Conservation (phyloP, 257 asterid genomes). For the Capsicum pubescens region DNA sequence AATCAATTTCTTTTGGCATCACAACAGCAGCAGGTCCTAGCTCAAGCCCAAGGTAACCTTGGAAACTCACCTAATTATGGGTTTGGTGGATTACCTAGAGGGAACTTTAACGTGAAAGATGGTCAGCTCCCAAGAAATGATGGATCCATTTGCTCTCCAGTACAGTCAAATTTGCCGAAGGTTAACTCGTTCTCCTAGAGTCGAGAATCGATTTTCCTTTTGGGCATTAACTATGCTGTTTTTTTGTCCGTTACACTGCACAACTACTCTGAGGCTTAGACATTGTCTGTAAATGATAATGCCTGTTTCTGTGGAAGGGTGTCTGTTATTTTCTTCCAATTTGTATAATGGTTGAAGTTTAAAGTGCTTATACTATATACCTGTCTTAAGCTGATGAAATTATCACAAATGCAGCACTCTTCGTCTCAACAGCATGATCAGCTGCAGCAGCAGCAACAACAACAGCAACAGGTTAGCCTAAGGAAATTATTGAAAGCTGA, state of each 20-base stretch:
- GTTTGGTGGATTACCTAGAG: conserved; percentile 87
- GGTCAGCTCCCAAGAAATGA: conserved; percentile 94
- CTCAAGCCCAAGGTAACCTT: conserved; percentile 88
- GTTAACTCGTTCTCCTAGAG: conserved; percentile 41
- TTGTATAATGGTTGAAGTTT: neutral
- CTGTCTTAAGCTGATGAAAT: conserved; percentile 49
- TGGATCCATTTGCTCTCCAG: conserved; percentile 95
- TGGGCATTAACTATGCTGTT: neutral
- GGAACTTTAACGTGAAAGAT: conserved; percentile 77
- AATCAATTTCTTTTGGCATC: conserved; percentile 43
- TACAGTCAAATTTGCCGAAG: conserved; percentile 94
- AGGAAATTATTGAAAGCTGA: neutral
- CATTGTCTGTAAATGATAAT: conserved; percentile 21
- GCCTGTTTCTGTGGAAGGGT: neutral
- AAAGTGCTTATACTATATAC: conserved; percentile 19
- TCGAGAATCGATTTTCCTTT: conserved; percentile 3
- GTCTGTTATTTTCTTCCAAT: neutral
- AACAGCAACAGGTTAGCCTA: conserved; percentile 49
- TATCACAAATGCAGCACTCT: conserved; percentile 59
- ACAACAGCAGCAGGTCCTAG: conserved; percentile 53
- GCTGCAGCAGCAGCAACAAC: conserved; percentile 53
- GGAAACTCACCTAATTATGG: conserved; percentile 74
- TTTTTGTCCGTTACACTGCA: neutral
- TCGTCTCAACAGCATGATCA: conserved; percentile 63
- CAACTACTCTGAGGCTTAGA: neutral